phyloP scores from a whole-genome alignment of 2,329 filamentous ascomycete species.

The Trematosphaeria pertusa region DNA sequence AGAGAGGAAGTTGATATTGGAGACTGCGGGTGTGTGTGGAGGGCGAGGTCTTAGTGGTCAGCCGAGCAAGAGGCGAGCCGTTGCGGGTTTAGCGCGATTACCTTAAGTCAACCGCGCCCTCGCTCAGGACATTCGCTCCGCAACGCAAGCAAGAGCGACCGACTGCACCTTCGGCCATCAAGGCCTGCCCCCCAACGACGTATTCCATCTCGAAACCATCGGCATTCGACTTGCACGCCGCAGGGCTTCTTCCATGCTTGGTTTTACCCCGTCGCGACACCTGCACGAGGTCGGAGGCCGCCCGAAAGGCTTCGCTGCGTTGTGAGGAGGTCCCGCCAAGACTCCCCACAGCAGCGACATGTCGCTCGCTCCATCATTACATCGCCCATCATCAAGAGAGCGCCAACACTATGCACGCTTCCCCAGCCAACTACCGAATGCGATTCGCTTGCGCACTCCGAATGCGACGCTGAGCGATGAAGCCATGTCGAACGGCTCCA shows the following conservation, averaged over 20 bases:
- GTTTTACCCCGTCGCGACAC: constrained; percentile 47
- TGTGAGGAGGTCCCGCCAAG: constrained; percentile 47
- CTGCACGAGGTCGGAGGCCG: constrained; percentile 51
- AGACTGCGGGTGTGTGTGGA: background rate
- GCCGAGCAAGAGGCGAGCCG: constrained; percentile 1
- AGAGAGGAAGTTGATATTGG: constrained; percentile 9
- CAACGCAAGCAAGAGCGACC: constrained; percentile 25
- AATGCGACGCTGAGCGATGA: constrained; percentile 55
- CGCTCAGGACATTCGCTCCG: constrained; percentile 13
- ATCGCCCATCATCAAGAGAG: constrained; percentile 49
- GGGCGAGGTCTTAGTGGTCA: background rate
- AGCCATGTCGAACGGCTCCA: constrained; percentile 48
- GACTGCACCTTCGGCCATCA: constrained; percentile 45
- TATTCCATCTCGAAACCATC: constrained; percentile 45
- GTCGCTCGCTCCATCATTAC: constrained; percentile 46
- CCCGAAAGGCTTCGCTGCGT: constrained; percentile 45
- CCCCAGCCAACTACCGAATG: constrained; percentile 42
- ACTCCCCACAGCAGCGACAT: constrained; percentile 43
- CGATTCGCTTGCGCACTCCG: constrained; percentile 49
- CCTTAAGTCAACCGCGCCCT: constrained; percentile 21
- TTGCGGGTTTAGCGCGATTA: constrained; percentile 6
- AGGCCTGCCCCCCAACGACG: constrained; percentile 34
- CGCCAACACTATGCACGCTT: constrained; percentile 52
- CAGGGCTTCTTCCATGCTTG: constrained; percentile 48
- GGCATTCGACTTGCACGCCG: constrained; percentile 32